Evolutionary conservation across 306 rosid species (phyloP).

Genomic region (Vachellia pachyceras): DNA sequence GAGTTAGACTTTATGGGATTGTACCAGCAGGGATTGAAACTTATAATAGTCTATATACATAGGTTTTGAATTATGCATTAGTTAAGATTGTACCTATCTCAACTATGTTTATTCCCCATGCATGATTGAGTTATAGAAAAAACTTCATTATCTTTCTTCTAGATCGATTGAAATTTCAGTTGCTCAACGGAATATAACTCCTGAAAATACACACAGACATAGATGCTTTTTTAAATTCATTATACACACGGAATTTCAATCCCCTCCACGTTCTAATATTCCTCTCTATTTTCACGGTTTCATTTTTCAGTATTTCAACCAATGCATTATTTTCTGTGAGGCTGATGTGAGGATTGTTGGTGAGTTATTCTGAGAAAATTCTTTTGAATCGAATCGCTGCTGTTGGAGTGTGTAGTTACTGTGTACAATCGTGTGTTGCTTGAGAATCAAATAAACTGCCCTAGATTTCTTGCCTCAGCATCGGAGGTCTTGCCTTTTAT

Average conservation of each 20-base stretch:
- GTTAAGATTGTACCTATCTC: not conserved
- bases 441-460: conserved; percentile 15
- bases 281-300: not conserved
- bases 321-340: not conserved
- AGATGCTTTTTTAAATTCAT: not conserved
- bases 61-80: not conserved
- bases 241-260: not conserved
- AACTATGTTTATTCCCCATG: not conserved
- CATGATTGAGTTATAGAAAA: not conserved
- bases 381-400: not conserved
- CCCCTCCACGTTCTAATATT: not conserved
- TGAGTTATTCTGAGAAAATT: not conserved
- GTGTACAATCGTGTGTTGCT: not conserved
- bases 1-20: not conserved
- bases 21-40: too few relatives aligned
- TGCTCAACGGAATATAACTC: not conserved
- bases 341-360: not conserved
- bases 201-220: too few relatives aligned
- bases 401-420: not conserved
- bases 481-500: not conserved
- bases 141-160: too few relatives aligned
- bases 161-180: not conserved
- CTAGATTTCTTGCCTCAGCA: not conserved
- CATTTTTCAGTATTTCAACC: not conserved
- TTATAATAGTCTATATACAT: not conserved